A percentile compares a stretch with the other conserved stretches of the same genome.
Evolutionary conservation across 441 rosid species (phyloP).

Genomic region (Syzygium syzygioides): DNA sequence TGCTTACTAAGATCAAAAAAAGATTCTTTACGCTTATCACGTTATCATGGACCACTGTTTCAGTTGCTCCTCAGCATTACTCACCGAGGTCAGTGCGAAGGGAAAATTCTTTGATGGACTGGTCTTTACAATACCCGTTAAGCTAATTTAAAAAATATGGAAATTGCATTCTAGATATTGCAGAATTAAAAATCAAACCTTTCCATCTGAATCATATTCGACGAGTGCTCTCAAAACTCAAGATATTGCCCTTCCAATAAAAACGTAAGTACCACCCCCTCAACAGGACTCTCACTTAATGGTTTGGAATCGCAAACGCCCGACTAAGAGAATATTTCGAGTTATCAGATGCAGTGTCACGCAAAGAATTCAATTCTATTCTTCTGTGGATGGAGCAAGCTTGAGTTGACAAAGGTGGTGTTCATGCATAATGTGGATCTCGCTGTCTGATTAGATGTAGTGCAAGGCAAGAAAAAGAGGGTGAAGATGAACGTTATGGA

Average conservation of each 20-base stretch:
- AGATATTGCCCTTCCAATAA: not conserved
- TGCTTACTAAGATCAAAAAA: not conserved
- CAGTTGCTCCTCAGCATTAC: not conserved
- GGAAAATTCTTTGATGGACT: too few relatives aligned
- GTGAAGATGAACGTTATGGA: not conserved
- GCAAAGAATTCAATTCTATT: not conserved
- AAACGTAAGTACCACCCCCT: not conserved
- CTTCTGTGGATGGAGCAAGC: not conserved
- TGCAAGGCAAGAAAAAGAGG: not conserved
- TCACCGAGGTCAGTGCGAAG: not conserved
- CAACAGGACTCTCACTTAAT: too few relatives aligned
- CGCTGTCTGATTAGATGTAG: not conserved
- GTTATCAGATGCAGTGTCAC: not conserved
- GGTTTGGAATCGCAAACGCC: not conserved
- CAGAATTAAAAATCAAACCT: not conserved
- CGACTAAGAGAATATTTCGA: not conserved
- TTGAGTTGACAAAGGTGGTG: not conserved
- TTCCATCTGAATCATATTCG: not conserved
- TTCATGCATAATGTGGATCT: not conserved
- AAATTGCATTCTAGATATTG: not conserved
- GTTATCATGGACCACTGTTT: not conserved
- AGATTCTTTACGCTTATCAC: not conserved
- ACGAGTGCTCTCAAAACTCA: not conserved
- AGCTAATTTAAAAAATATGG: not conserved
- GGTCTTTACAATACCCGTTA: not conserved